A percentile compares a stretch with the other conserved stretches of the same genome.
Conservation (phyloP, 1,139 yeast species). For the Debaryomyces nepalensis region DNA sequence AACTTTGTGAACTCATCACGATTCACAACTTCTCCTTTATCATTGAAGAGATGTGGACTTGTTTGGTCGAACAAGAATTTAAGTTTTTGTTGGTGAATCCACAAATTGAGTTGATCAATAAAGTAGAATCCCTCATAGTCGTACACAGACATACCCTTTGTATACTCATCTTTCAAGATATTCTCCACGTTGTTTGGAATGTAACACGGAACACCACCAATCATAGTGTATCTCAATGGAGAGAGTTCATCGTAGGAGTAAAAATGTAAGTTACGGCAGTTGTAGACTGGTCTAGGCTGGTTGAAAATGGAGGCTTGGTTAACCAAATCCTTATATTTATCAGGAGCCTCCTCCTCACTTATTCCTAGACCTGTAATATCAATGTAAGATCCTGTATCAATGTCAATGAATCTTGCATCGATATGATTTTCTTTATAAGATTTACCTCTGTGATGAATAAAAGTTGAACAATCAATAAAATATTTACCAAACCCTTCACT, state of each 20-base stretch:
- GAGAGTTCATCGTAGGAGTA: constrained; percentile 39
- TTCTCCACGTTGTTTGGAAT: constrained; percentile 33
- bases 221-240: constrained; percentile 37
- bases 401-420: constrained; percentile 47
- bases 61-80: constrained; percentile 23
- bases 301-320: constrained; percentile 18
- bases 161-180: constrained; percentile 35
- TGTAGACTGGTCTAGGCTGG: constrained; percentile 29
- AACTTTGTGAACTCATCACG: constrained; percentile 24
- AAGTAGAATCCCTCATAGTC: constrained; percentile 26
- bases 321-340: constrained; percentile 21
- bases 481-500: constrained; percentile 37
- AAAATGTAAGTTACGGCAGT: constrained; percentile 39
- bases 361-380: constrained; percentile 45
- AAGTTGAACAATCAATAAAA: constrained; percentile 39
- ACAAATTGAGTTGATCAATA: constrained; percentile 29
- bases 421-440: constrained; percentile 39
- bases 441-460: constrained; percentile 37
- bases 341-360: constrained; percentile 31
- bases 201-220: constrained; percentile 39
- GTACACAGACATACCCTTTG: constrained; percentile 25
- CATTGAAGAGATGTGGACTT: constrained; percentile 15
- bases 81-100: constrained; percentile 30
- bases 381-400: constrained; percentile 45
- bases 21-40: constrained; percentile 20